Conservation (phyloP, 441 rosid species). For the Populus tomentosa region DNA sequence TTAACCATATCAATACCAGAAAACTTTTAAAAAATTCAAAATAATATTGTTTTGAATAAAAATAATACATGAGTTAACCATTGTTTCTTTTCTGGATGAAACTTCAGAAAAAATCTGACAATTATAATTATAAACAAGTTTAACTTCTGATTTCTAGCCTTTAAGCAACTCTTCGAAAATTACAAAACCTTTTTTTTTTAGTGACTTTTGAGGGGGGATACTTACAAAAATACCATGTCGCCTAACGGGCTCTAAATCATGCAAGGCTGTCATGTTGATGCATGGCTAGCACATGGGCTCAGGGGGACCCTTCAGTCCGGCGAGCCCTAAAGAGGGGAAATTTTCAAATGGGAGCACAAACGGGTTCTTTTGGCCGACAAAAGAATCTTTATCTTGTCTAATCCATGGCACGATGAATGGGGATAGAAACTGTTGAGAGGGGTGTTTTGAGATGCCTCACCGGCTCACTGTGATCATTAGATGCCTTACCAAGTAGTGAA, state of each 20-base stretch:
- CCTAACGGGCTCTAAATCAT: neutral
- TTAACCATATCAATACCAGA: neutral
- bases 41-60: too few relatives aligned
- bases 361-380: constrained; percentile 21
- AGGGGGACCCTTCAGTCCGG: constrained; percentile 3
- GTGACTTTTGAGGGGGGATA: neutral
- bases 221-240: neutral
- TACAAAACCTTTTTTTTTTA: neutral
- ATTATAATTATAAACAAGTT: neutral
- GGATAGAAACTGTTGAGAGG: neutral
- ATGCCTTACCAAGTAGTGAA: neutral
- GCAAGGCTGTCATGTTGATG: neutral
- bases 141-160: neutral
- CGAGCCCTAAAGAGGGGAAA: constrained; percentile 1
- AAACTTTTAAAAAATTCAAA: too few relatives aligned
- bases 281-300: constrained; percentile 7
- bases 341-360: neutral
- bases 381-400: constrained; percentile 13
- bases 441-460: neutral
- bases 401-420: constrained; percentile 24
- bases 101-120: neutral
- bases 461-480: neutral
- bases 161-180: neutral
- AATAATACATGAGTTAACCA: neutral
- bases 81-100: neutral